phyloP scores from a whole-genome alignment of 2,329 filamentous ascomycete genomes.

The Lachnellula hyalina region DNA sequence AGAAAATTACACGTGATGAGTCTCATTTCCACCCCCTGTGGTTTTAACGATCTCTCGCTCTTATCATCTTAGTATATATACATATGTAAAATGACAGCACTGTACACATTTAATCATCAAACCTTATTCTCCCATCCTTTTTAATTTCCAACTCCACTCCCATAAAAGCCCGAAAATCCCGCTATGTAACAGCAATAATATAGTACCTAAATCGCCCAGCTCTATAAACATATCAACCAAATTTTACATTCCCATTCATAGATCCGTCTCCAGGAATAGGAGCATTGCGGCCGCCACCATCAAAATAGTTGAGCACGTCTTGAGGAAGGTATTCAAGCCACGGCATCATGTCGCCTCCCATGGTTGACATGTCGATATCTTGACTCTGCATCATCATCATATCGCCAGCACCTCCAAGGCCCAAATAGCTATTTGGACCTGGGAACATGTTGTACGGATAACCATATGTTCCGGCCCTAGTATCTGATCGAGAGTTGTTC shows the following conservation, averaged over 20 bases:
- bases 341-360: conserved; percentile 65
- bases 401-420: conserved; percentile 30
- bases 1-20: too few relatives aligned
- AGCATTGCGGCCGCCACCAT: conserved; percentile 20
- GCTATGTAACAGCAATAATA: too few relatives aligned
- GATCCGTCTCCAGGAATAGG: not conserved
- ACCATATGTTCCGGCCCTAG: conserved; percentile 3
- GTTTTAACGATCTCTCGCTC: too few relatives aligned
- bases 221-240: not conserved
- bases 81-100: too few relatives aligned
- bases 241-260: not conserved
- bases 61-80: too few relatives aligned
- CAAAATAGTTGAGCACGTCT: conserved; percentile 56
- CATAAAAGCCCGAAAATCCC: too few relatives aligned
- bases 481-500: conserved; percentile 2
- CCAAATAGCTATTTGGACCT: conserved; percentile 16
- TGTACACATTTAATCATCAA: too few relatives aligned
- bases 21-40: too few relatives aligned
- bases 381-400: conserved; percentile 76
- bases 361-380: conserved; percentile 66
- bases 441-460: conserved; percentile 12
- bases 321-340: conserved; percentile 71
- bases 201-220: too few relatives aligned
- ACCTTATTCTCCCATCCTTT: too few relatives aligned
- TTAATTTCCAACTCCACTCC: too few relatives aligned